Conservation (phyloP, 2,329 filamentous ascomycete species). For the Cyanodermella asteris region DNA sequence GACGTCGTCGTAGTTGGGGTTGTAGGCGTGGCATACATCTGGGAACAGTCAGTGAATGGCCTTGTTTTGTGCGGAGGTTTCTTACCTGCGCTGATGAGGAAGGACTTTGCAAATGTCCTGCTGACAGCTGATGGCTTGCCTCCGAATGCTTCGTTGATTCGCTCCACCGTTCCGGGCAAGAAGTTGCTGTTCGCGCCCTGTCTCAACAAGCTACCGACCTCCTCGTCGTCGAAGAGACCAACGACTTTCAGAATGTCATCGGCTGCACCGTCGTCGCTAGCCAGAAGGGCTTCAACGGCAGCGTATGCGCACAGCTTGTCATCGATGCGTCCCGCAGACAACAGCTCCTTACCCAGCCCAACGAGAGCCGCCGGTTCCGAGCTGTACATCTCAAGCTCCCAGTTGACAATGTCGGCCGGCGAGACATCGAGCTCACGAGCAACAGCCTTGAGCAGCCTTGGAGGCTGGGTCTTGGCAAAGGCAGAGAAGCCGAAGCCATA, state of each 20-base stretch:
- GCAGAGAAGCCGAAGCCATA: constrained; percentile 29
- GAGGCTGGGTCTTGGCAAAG: constrained; percentile 68
- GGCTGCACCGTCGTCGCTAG: constrained; percentile 28
- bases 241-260: constrained; percentile 57
- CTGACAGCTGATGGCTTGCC: constrained; percentile 33
- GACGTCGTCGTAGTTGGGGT: constrained; percentile 71
- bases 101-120: constrained; percentile 75
- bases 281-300: constrained; percentile 63
- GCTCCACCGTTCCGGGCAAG: constrained; percentile 58
- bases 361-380: constrained; percentile 63
- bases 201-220: constrained; percentile 76
- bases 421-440: constrained; percentile 51
- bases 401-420: constrained; percentile 59
- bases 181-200: constrained; percentile 85
- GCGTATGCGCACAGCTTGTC: constrained; percentile 96
- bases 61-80: no score
- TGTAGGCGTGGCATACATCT: constrained; percentile 82
- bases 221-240: constrained; percentile 91
- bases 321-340: constrained; percentile 86
- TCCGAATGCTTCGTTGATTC: constrained; percentile 46
- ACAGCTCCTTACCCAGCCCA: constrained; percentile 78
- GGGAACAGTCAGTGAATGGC: no score
- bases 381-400: constrained; percentile 93
- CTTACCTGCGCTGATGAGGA: constrained; percentile 77
- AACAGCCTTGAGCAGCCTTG: constrained; percentile 65